Conservation (phyloP, 257 asterid species). For the Rauvolfia tetraphylla region DNA sequence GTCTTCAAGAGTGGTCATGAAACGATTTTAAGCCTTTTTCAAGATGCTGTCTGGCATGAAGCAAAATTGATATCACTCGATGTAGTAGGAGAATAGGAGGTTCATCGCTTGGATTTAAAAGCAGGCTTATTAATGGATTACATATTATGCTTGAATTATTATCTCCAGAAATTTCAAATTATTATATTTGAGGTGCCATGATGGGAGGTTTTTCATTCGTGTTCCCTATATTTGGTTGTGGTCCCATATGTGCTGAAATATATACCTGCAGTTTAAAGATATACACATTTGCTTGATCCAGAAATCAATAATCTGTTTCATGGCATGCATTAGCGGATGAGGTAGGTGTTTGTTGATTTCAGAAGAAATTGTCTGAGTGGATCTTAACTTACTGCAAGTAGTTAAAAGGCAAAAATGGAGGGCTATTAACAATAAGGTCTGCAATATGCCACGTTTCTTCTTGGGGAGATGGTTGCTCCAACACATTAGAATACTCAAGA, state of each 20-base stretch:
- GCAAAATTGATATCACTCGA: slow-evolving; percentile 72
- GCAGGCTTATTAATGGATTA: background rate
- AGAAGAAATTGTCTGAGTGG: background rate
- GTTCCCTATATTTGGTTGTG: background rate
- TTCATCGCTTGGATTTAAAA: slow-evolving; percentile 23
- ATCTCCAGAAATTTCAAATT: background rate
- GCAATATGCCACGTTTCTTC: background rate
- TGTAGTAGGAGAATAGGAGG: slow-evolving; percentile 62
- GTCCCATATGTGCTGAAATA: background rate
- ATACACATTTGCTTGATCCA: background rate
- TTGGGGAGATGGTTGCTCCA: background rate
- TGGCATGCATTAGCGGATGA: background rate
- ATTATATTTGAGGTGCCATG: background rate
- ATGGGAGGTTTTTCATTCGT: background rate
- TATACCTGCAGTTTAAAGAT: background rate
- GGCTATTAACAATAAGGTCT: background rate
- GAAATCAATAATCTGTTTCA: background rate
- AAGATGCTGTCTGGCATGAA: slow-evolving; percentile 78
- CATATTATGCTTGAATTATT: background rate
- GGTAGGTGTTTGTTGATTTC: background rate
- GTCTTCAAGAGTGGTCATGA: slow-evolving; percentile 69
- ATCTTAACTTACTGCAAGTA: background rate
- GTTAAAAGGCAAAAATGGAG: background rate
- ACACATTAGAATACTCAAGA: background rate
- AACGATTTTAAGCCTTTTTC: slow-evolving; percentile 69